Percentiles rank a stretch among this genome's conserved stretches.
Conservation (phyloP, 768 basidiomycete genomes). For the Fibroporia radiculosa region DNA sequence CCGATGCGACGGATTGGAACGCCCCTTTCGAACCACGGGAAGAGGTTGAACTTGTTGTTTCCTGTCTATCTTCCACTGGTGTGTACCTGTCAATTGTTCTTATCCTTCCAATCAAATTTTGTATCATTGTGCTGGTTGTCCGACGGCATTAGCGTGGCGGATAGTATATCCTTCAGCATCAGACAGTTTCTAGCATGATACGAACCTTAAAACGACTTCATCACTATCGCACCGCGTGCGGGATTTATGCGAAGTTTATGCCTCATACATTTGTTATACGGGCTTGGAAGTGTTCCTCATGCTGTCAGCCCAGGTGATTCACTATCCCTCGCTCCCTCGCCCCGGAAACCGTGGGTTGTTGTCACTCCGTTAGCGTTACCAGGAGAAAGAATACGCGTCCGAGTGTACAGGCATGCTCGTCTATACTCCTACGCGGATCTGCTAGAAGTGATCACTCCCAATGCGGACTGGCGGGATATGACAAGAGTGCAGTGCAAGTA, state of each 20-base stretch:
- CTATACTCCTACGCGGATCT: constrained; percentile 75
- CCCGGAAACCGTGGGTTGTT: constrained; percentile 66
- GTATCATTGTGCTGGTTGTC: too few relatives aligned
- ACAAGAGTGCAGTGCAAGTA: constrained; percentile 70
- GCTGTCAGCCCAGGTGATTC: constrained; percentile 54
- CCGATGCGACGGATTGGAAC: constrained; percentile 43
- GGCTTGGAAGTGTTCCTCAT: too few relatives aligned
- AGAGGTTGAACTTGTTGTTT: constrained; percentile 58
- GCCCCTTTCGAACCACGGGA: constrained; percentile 51
- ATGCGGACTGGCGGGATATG: constrained; percentile 56
- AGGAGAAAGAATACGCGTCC: constrained; percentile 68
- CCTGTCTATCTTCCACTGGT: constrained; percentile 58
- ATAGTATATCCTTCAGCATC: too few relatives aligned
- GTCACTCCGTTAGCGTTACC: constrained; percentile 81
- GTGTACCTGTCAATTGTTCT: constrained; percentile 17
- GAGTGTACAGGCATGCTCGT: constrained; percentile 62
- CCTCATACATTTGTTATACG: too few relatives aligned
- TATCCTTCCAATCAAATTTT: too few relatives aligned
- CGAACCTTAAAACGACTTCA: too few relatives aligned
- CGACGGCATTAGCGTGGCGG: too few relatives aligned
- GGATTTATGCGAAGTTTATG: too few relatives aligned
- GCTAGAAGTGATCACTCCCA: constrained; percentile 56
- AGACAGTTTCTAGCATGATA: too few relatives aligned
- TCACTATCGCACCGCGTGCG: too few relatives aligned
- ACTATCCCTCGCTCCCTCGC: constrained; percentile 43